Conservation (phyloP, 345 rosid genomes). For the Dimocarpus longan region DNA sequence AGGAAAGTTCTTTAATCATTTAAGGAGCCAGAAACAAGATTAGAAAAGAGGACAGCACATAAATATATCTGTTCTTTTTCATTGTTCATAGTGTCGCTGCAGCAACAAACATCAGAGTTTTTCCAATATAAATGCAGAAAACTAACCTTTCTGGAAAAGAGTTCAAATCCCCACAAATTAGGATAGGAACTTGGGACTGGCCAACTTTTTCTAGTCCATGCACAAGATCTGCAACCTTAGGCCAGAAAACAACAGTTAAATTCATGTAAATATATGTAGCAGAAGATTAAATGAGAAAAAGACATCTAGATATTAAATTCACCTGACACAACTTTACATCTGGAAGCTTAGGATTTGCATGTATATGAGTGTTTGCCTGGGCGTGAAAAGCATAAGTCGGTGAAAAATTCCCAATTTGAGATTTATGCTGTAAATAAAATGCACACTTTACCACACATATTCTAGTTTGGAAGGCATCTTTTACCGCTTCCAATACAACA, state of each 20-base stretch:
- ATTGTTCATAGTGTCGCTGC: not conserved
- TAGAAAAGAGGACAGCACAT: not conserved
- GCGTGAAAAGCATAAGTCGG: not conserved
- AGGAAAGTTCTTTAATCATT: not conserved
- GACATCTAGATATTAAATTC: not conserved
- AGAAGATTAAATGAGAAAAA: not conserved
- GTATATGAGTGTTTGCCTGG: constrained; percentile 33
- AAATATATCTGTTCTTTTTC: not conserved
- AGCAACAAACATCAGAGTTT: not conserved
- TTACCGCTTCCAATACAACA: constrained; percentile 38
- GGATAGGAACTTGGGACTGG: constrained; percentile 35
- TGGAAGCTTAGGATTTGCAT: not conserved
- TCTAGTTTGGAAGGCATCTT: constrained; percentile 10
- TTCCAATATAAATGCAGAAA: not conserved
- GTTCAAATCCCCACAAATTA: constrained; percentile 49
- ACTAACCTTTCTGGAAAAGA: constrained; percentile 43
- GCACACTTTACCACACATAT: constrained; percentile 17
- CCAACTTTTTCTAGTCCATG: constrained; percentile 40
- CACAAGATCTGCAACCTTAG: constrained; percentile 37
- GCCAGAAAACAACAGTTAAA: not conserved
- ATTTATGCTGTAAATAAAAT: not conserved
- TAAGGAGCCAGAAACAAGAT: not conserved
- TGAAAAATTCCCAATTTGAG: not conserved
- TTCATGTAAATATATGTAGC: not conserved
- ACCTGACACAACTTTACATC: constrained; percentile 34